These are phyloP conservation scores for Xylariaceae sp. DNA, from an alignment of 2,329 filamentous ascomycete genomes.

Conservation along the genomic window DNA sequence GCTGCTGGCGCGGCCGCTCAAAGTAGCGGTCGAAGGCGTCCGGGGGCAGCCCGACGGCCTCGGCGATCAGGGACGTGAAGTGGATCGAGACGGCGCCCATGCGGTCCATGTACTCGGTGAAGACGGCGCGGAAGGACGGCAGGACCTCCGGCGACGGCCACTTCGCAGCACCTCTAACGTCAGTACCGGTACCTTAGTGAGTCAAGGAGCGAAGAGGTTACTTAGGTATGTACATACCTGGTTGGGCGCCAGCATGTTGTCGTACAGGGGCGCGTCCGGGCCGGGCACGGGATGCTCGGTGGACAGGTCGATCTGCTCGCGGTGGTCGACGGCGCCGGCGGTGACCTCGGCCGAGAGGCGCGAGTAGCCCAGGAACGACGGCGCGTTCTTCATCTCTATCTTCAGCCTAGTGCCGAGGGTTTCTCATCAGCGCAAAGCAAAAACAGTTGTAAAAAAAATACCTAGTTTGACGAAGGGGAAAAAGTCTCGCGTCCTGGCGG, in stretches of 20 bases:
- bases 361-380: conserved; percentile 65
- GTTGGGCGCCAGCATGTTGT: conserved; percentile 68
- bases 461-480: too few species aligned
- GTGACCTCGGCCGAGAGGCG: conserved; percentile 62
- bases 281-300: conserved; percentile 64
- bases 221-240: too few species aligned
- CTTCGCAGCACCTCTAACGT: too few species aligned
- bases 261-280: conserved; percentile 57
- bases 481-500: too few species aligned
- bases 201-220: too few species aligned
- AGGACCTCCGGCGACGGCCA: conserved; percentile 62
- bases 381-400: conserved; percentile 67
- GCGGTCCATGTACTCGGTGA: conserved; percentile 65
- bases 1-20: conserved; percentile 63
- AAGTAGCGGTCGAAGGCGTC: conserved; percentile 74
- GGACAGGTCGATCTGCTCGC: conserved; percentile 81
- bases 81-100: conserved; percentile 67
- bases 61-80: conserved; percentile 76
- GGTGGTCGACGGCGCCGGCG: conserved; percentile 66
- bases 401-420: conserved; percentile 45
- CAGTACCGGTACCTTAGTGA: too few species aligned
- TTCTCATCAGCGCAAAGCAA: too few species aligned
- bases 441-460: too few species aligned
- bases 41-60: conserved; percentile 65
- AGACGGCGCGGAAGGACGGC: conserved; percentile 60